phyloP scores from a whole-genome alignment of 1,284 basidiomycete genomes.

The Entoloma clypeatum region DNA sequence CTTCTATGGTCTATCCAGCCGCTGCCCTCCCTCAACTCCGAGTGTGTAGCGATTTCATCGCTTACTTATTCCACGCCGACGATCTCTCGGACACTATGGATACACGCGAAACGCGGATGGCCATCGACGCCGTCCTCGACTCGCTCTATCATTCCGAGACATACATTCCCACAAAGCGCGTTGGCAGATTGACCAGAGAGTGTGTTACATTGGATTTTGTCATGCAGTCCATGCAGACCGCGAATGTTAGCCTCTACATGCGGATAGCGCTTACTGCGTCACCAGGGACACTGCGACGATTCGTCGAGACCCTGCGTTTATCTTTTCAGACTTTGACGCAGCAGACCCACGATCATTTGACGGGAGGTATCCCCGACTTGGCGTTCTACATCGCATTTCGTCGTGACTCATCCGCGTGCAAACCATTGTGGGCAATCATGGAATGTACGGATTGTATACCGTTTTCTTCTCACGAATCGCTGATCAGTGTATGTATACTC shows the following conservation, averaged over 20 bases:
- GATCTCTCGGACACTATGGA: conserved; percentile 64
- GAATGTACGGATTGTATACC: conserved; percentile 43
- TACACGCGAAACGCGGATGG: conserved; percentile 41
- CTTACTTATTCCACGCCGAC: conserved; percentile 58
- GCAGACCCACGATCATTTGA: conserved; percentile 51
- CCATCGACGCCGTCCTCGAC: conserved; percentile 52
- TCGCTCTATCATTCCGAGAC: conserved; percentile 47
- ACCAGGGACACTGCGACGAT: conserved; percentile 48
- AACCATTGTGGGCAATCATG: conserved; percentile 50
- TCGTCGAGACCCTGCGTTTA: conserved; percentile 55
- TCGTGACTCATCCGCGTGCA: conserved; percentile 54
- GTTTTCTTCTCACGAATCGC: conserved; percentile 12
- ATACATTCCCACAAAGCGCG: conserved; percentile 34
- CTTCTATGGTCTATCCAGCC: conserved; percentile 56
- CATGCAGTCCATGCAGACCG: conserved; percentile 5
- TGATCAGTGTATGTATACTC: conserved; percentile 13
- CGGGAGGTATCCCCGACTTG: conserved; percentile 49
- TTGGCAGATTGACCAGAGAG: conserved; percentile 56
- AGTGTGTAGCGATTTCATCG: conserved; percentile 56
- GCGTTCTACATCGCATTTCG: conserved; percentile 59
- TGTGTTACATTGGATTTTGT: conserved; percentile 30
- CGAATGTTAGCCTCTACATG: conserved; percentile 41
- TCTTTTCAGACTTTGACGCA: conserved; percentile 60
- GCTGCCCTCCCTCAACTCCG: conserved; percentile 52
- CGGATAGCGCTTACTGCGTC: conserved; percentile 48